Evolutionary conservation across 2,329 filamentous ascomycete genomes (phyloP).

Genomic region (Fusarium sp.): DNA sequence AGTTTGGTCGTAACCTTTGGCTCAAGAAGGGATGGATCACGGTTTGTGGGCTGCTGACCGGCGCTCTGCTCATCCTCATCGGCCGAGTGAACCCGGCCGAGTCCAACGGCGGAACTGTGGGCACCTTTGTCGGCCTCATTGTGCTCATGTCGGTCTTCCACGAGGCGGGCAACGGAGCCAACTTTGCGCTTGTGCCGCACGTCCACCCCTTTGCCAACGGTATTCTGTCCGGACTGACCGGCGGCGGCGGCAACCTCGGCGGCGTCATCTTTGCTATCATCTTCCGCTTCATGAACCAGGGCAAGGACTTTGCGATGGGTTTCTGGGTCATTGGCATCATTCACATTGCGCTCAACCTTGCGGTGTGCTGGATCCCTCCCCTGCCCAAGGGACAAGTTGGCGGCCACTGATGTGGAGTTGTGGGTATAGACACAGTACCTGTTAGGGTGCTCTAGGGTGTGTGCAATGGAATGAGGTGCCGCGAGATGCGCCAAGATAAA

Average conservation of each 20-base stretch:
- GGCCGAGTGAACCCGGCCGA: constrained; percentile 73
- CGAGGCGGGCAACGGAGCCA: constrained; percentile 87
- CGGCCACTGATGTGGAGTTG: constrained; percentile 34
- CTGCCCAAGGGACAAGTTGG: constrained; percentile 61
- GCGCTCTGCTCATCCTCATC: constrained; percentile 70
- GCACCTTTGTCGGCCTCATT: constrained; percentile 80
- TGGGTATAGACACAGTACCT: not conserved
- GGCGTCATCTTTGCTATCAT: constrained; percentile 87
- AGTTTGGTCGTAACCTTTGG: constrained; percentile 49
- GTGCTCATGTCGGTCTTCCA: constrained; percentile 84
- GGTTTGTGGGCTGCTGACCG: constrained; percentile 68
- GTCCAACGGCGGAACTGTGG: constrained; percentile 51
- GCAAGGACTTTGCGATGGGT: constrained; percentile 72
- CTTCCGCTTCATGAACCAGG: constrained; percentile 77
- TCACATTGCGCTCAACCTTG: constrained; percentile 75
- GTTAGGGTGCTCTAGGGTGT: constrained; percentile 12
- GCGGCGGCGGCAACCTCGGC: constrained; percentile 85
- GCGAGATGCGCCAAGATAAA: not conserved
- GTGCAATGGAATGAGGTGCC: constrained; percentile 1
- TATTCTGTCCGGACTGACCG: constrained; percentile 79
- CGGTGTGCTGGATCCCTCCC: constrained; percentile 67
- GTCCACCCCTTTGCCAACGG: constrained; percentile 88
- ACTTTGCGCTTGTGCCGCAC: constrained; percentile 88
- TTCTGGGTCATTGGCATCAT: constrained; percentile 89
- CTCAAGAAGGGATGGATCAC: constrained; percentile 60